Evolutionary conservation across 768 basidiomycete genomes (phyloP).

Genomic region (Mycena chlorophos): DNA sequence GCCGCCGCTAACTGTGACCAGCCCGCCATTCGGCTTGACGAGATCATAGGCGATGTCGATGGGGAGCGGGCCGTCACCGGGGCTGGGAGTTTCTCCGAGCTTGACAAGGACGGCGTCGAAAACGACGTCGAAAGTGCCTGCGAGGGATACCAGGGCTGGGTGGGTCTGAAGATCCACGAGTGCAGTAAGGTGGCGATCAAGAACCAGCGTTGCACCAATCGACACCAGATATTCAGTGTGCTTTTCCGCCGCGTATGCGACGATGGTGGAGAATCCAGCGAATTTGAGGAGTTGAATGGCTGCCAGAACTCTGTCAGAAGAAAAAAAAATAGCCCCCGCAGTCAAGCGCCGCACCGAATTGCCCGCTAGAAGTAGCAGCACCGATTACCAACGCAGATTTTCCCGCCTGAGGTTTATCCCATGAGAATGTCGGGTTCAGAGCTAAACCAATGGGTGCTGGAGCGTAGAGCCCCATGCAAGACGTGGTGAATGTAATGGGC

Average conservation of each 20-base stretch:
- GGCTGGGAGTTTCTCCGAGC: no score
- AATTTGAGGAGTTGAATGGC: constrained; percentile 30
- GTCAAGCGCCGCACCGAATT: constrained; percentile 16
- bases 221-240: constrained; percentile 24
- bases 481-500: constrained; percentile 15
- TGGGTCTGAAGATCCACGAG: neutral
- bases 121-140: neutral
- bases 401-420: constrained; percentile 16
- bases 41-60: constrained; percentile 19
- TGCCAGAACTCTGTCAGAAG: neutral
- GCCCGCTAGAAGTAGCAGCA: constrained; percentile 10
- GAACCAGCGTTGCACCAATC: constrained; percentile 31
- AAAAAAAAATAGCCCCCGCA: neutral
- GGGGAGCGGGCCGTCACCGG: neutral
- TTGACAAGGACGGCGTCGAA: neutral
- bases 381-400: constrained; percentile 20
- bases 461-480: constrained; percentile 19
- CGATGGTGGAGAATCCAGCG: constrained; percentile 29
- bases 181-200: neutral
- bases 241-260: constrained; percentile 30
- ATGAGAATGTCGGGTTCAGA: constrained; percentile 19
- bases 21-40: constrained; percentile 20
- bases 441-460: constrained; percentile 14
- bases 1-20: constrained; percentile 9
- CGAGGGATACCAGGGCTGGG: neutral